Conservation (phyloP, 192 early-diverging fungal genomes). For the Coemansia sp. region DNA sequence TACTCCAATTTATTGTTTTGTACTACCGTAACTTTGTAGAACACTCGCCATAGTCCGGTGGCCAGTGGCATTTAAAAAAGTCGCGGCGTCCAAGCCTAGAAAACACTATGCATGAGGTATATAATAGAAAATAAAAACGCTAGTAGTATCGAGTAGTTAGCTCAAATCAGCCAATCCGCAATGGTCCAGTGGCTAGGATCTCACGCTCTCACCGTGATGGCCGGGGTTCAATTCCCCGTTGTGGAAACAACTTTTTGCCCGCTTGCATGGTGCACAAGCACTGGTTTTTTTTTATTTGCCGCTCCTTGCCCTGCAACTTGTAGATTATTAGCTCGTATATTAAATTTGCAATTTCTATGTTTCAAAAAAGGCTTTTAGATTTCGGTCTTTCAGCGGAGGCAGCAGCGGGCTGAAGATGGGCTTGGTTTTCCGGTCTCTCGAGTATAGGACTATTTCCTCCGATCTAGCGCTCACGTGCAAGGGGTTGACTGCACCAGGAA, state of each 20-base stretch:
- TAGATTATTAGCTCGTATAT: too few relatives aligned
- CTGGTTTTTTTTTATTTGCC: not conserved
- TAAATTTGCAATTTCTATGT: too few relatives aligned
- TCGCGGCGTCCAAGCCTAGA: too few relatives aligned
- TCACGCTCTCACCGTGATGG: slow-evolving; percentile 4
- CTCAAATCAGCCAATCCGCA: too few relatives aligned
- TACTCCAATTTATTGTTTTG: too few relatives aligned
- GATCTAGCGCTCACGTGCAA: slow-evolving; percentile 23
- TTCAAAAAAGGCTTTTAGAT: not conserved
- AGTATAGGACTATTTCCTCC: slow-evolving; percentile 14
- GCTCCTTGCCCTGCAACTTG: too few relatives aligned
- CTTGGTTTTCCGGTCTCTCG: not conserved
- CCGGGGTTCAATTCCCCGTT: not conserved
- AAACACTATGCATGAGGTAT: too few relatives aligned
- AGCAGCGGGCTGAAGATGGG: slow-evolving; percentile 8
- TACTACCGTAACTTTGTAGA: too few relatives aligned
- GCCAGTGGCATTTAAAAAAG: too few relatives aligned
- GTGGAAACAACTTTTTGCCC: not conserved
- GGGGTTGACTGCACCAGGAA: slow-evolving; percentile 21
- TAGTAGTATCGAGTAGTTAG: too few relatives aligned
- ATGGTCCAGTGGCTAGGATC: slow-evolving; percentile 2
- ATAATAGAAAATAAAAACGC: too few relatives aligned
- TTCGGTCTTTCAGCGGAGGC: not conserved
- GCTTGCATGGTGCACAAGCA: not conserved
- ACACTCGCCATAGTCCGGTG: too few relatives aligned